Base-by-base conservation (phyloP, 345 rosid genomes). In the Limnanthes douglasii region DNA sequence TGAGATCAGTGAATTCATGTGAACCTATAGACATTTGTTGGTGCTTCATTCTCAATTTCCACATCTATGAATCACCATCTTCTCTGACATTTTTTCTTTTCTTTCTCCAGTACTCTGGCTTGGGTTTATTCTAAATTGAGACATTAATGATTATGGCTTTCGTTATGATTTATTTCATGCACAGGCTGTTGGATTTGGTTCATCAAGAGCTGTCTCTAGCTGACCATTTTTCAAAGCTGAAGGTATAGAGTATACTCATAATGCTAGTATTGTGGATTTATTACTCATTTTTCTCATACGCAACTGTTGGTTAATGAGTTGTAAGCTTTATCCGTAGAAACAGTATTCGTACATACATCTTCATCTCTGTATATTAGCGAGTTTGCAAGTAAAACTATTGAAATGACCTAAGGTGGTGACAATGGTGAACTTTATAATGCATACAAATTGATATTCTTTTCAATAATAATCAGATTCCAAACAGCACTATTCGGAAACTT, bases 161-260 rank as follows among this genome's bases (percentile, higher is more conserved):
- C 19, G 13, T 12, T 49, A 28, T 36, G 9, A 23, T 32, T 15
- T 8, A 36, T 31, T 41, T 16, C 3, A 14, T 25, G 13, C 15
- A 31, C 48, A 90, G 98, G 76, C 68, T 90, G 72, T 46, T 74
- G 58, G 98, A 90, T 67, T 46, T 77, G 73, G 77, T 75, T 33
- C 98, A 74, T 63, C 95, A 72, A 46, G 98, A 84, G 42, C 54
- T 80, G 68, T 70, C 81, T 38, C 62, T 90, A 69, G 92, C 94
- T 24, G 66, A 90, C 71, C 94, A 74, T 1, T 79, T 90, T 65
- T 72, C 75, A 18, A 84, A 70, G 47, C 60, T 84, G 47, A 90
- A 90, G 98, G 98, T 90, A 48, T 29, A 21, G 24, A 21, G 24
- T 3, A 21, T 21, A 3, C 24, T 7, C 24, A 21, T 21, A 21